These are phyloP conservation scores for Wallacemonas sp. DNA, from an alignment of 208 protist genomes.

Conservation along the genomic window DNA sequence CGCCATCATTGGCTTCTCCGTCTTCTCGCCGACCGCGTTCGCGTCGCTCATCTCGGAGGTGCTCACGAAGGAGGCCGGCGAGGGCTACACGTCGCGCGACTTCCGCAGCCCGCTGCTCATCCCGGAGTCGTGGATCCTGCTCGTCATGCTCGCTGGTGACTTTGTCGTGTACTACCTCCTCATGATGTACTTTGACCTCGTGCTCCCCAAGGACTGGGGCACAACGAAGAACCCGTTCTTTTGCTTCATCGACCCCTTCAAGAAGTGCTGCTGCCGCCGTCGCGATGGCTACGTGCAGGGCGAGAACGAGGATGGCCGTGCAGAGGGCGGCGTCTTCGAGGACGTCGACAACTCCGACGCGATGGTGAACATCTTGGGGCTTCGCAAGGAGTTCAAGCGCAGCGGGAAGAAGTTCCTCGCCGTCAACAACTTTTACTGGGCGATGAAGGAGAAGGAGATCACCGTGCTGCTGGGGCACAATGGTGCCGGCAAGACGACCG, in stretches of 20 bases:
- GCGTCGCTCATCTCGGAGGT: constrained; percentile 36
- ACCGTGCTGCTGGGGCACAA: constrained; percentile 77
- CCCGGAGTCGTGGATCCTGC: constrained; percentile 23
- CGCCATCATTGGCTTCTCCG: constrained; percentile 13
- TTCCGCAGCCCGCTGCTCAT: constrained; percentile 23
- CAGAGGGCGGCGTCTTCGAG: constrained; percentile 30
- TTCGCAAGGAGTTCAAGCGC: constrained; percentile 37
- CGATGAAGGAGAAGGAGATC: constrained; percentile 46
- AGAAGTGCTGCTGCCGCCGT: constrained; percentile 15
- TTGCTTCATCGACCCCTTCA: constrained; percentile 34
- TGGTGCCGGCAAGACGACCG: constrained; percentile 60
- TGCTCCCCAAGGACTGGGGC: constrained; percentile 44
- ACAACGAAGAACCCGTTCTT: constrained; percentile 37
- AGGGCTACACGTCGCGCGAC: constrained; percentile 25
- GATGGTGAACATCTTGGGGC: constrained; percentile 27
- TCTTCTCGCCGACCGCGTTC: constrained; percentile 41
- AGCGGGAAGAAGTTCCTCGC: constrained; percentile 33
- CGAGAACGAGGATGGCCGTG: constrained; percentile 14
- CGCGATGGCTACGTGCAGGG: constrained; percentile 25
- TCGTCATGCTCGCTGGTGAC: constrained; percentile 35
- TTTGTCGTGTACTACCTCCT: constrained; percentile 54
- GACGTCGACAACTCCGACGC: constrained; percentile 26
- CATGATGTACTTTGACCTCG: constrained; percentile 49
- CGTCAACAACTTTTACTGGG: constrained; percentile 67
- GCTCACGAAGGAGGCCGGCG: constrained; percentile 26